Percentiles rank a stretch among this genome's conserved stretches.
Evolutionary conservation across 768 basidiomycete species (phyloP).

Genomic region (Auriscalpium orientale): DNA sequence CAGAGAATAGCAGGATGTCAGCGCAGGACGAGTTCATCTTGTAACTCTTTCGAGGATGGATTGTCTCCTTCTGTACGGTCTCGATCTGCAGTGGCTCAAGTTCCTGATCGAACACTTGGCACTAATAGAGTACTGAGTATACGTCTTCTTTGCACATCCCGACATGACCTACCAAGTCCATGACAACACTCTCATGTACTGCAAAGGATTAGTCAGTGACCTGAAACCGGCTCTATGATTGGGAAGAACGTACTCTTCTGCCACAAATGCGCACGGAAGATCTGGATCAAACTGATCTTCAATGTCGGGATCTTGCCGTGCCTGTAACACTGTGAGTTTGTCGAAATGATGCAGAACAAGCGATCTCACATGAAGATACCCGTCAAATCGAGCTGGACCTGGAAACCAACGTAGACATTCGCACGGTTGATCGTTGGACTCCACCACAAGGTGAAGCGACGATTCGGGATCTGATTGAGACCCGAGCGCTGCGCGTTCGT

Average conservation of each 20-base stretch:
- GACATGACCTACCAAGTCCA: constrained; percentile 60
- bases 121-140: constrained; percentile 33
- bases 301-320: constrained; percentile 97
- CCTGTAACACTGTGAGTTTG: constrained; percentile 34
- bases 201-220: constrained; percentile 3
- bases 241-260: constrained; percentile 70
- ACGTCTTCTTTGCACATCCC: not conserved
- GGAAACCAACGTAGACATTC: constrained; percentile 99
- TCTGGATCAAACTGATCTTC: constrained; percentile 98
- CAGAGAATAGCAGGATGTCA: constrained; percentile 94
- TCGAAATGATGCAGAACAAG: not conserved
- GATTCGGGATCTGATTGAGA: constrained; percentile 96
- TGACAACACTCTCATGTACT: constrained; percentile 90
- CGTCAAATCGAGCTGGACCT: constrained; percentile 96
- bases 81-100: constrained; percentile 97
- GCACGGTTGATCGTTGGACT: constrained; percentile 98
- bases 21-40: constrained; percentile 99
- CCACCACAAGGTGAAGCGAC: constrained; percentile 99
- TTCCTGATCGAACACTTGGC: constrained; percentile 99
- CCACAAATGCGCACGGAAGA: constrained; percentile 99
- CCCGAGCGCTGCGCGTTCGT: constrained; percentile 98
- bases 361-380: constrained; percentile 79
- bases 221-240: constrained; percentile 17
- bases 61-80: constrained; percentile 99
- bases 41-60: constrained; percentile 99